Evolutionary conservation across 139 green algal species (phyloP), one percentile per base, ranked within the genome.

Genomic region (Auxenochlorella protothecoides): DNA sequence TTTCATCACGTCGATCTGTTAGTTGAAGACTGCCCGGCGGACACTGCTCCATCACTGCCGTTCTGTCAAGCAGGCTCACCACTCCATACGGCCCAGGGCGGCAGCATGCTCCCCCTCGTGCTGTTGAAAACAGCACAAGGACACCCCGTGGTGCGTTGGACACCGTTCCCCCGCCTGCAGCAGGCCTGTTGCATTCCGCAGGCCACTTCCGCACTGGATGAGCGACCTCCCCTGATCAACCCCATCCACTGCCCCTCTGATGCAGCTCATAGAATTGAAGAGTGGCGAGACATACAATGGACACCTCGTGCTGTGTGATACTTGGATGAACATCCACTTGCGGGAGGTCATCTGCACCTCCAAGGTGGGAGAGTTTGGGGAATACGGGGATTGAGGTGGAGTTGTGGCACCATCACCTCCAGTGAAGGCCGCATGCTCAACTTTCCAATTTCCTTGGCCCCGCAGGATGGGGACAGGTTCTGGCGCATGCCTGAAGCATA

Each of bases 231-330:
- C 52, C 54, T 74, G 15, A 6, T 44, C 27, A 44, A 44, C 27
- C 27, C 27, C 27, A 44, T 44, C 27, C 27, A 44, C 6, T 69
- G 44, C 65, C 5, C 57, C 66, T 60, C 10, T 52, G 16, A 0
- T 84, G 80, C 84, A 97, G 91, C 82, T 99, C 9, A 87, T 98
- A 7, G 95, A 99, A 80, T 77, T 98, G 52, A 99, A 99, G 79
- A 97, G 93, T 74, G 95, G 95, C 0, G 95, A 98, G 78, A 98
- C 95, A 13, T 98, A 97, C 81, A 99, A 99, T 80, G 94, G 95
- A 5, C 89, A 97, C 68, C 79, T 99, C 73, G 88, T 97, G 15
- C 87, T 89, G 66, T 97, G 90, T 78, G 94, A 99, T 69, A 95
- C 87, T 8, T 99, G 95, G 95, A 99, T 99, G 95, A 99, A 99